These are phyloP conservation scores for Podospora bellae-mahoneyi DNA, from an alignment of 495 filamentous ascomycete species.

Conservation along the genomic window DNA sequence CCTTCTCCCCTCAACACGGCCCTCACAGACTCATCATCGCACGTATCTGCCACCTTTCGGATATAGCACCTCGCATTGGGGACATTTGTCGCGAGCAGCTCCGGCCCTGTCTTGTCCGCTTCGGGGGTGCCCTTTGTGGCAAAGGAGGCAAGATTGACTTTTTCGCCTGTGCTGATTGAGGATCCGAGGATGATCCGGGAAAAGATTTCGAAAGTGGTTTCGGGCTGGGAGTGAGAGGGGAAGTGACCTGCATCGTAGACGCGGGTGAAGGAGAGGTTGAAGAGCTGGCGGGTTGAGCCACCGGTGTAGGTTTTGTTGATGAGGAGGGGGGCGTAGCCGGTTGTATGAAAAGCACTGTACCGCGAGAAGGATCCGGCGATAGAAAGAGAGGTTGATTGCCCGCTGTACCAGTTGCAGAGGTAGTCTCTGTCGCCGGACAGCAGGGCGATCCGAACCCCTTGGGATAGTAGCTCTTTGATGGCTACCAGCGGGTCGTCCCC, in stretches of 20 bases:
- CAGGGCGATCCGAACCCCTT: constrained; percentile 63
- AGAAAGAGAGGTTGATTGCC: constrained; percentile 49
- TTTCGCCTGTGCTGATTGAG: constrained; percentile 59
- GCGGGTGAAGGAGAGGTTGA: constrained; percentile 65
- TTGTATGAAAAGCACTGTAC: constrained; percentile 38
- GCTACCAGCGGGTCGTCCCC: constrained; percentile 42
- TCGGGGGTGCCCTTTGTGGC: constrained; percentile 45
- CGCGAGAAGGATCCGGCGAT: constrained; percentile 40
- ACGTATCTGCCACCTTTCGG: not conserved
- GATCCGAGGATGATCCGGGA: constrained; percentile 58
- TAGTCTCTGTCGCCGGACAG: constrained; percentile 66
- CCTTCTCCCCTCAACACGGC: not conserved
- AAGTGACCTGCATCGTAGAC: constrained; percentile 70
- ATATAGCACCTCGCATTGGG: not conserved
- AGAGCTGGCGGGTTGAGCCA: constrained; percentile 65
- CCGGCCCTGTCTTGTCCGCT: not conserved
- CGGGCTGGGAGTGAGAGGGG: constrained; percentile 68
- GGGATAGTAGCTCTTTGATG: constrained; percentile 51
- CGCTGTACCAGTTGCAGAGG: constrained; percentile 58
- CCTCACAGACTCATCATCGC: not conserved
- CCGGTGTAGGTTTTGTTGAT: constrained; percentile 52
- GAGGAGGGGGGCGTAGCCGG: constrained; percentile 54
- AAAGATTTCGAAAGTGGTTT: constrained; percentile 62
- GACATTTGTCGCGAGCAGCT: not conserved
- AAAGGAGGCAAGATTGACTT: constrained; percentile 44